These are phyloP conservation scores for Kodamaea sp. DNA, from an alignment of 1,139 yeast genomes.

Conservation along the genomic window DNA sequence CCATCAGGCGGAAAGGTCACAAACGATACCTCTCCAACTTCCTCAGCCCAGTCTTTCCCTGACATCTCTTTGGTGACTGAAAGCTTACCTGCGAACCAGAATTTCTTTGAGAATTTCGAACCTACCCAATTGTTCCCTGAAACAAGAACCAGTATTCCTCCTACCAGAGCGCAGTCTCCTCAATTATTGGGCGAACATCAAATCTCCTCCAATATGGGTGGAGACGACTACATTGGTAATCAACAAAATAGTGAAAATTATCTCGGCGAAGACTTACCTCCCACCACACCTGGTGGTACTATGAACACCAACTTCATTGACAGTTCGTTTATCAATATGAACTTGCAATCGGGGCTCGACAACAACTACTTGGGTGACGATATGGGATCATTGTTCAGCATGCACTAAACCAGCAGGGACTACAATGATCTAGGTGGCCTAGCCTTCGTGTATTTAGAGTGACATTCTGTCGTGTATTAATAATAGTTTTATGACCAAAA, in stretches of 20 bases:
- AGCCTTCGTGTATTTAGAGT: too few species aligned
- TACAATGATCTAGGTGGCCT: too few species aligned
- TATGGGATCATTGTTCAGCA: constrained; percentile 32
- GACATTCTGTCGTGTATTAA: too few species aligned
- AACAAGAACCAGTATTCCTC: constrained; percentile 33
- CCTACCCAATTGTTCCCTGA: constrained; percentile 53
- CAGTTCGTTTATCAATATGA: constrained; percentile 47
- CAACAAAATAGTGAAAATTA: constrained; percentile 8
- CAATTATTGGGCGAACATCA: constrained; percentile 5
- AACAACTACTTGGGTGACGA: constrained; percentile 36
- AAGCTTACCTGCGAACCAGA: constrained; percentile 39
- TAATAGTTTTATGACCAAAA: too few species aligned
- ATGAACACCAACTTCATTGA: constrained; percentile 47
- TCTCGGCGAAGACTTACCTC: constrained; percentile 15
- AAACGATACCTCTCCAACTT: constrained; percentile 38
- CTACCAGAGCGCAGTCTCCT: constrained; percentile 43
- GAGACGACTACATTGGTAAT: constrained; percentile 7
- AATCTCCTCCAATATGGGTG: not conserved
- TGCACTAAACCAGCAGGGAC: constrained; percentile 17
- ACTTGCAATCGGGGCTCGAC: constrained; percentile 43
- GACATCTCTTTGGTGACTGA: constrained; percentile 51
- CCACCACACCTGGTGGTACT: constrained; percentile 35
- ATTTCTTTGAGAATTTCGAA: constrained; percentile 49
- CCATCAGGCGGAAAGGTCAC: constrained; percentile 11
- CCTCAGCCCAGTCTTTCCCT: constrained; percentile 45